Base-by-base conservation (phyloP, 2,329 filamentous ascomycete species). In the Tolypocladium nubicola region DNA sequence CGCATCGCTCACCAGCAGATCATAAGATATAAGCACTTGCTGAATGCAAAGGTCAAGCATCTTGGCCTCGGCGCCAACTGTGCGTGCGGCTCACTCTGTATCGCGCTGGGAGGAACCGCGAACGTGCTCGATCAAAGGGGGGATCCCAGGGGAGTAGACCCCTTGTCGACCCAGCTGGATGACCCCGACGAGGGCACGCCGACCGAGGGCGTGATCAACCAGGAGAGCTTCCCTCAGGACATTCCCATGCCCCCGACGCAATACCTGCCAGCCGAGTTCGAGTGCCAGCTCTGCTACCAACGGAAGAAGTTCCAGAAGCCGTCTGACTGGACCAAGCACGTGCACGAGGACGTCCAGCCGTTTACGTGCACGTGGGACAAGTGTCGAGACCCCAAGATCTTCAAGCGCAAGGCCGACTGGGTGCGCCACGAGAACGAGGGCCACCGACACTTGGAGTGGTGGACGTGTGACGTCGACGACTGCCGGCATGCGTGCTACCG, bases 381-480 rank as follows among this genome's bases (percentile, higher is more conserved):
- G 54, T 96, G 92, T 68, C 81, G 82, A 10, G 90, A 96, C 53
- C 85, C 89, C 21, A 96, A 95, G 71, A 91, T 90, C 40, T 97
- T 96, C 77, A 96, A 96, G 73, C 84, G 91, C 53, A 97, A 96
- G 72, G 92, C 92, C 16, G 92, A 97, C 68, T 97, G 92, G 92
- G 90, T 96, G 26, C 83, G 92, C 37, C 92, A 97, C 66, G 92
- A 96, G 69, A 96, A 93, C 64, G 92, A 97, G 71, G 85, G 88
- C 33, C 92, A 97, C 68, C 83, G 92, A 30, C 90, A 95, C 61
- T 76, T 96, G 3, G 91, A 96, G 66, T 94, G 89, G 85, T 97
- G 91, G 91, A 85, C 81, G 7, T 97, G 92, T 68, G 85, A 89
- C 60, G 82, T 91, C 23, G 81, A 86, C 5, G 90, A 93, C 61